Base-by-base conservation (phyloP, 768 basidiomycete genomes). In the Lactarius sanguifluus region DNA sequence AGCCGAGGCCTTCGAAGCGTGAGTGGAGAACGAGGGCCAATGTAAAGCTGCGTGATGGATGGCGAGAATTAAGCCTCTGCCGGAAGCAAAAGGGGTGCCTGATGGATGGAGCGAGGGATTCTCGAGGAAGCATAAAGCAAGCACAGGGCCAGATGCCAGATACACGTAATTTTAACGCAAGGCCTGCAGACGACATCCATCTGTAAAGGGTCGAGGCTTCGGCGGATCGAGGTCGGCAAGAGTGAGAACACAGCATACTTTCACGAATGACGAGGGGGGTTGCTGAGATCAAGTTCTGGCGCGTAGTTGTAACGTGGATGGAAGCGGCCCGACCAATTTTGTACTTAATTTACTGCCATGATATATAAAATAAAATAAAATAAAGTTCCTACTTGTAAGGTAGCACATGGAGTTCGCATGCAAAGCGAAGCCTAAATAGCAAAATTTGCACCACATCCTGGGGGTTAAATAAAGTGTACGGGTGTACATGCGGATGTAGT, bases 1-100 rank as follows among this genome's bases (percentile, higher is more conserved):
- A 60, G 59, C 64, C 70, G 64, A 69, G 68, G 36, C 70, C 67
- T 6, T 69, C 20, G 64, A 69, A 64, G 69, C 69, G 45, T 70
- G 58, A 56, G 32, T 41, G 36, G 57, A 28, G 67, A 52, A 56
- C 52, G 50, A 60, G 66, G 60, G 59, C 62, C 58, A 50, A 54
- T 57, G 54, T 43, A 60, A 57, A 57, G 43, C 63, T 40, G 60
- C 57, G 61, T 47, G 54, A 56, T 65, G 64, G 52, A 57, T 59
- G 56, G 56, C 47, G 15, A 61, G 52, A 64, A 63, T 59, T 54
- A 68, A 61, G 56, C 52, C 57, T 2, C 59, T 61, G 64, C 69
- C 63, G 64, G 64, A 62, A 58, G 61, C 43, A 63, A 61, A 55
- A 61, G 58, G 66, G 62, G 50, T 52, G 57, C 10, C 43, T 40